phyloP scores from a whole-genome alignment of 2,329 filamentous ascomycete species.

The Cordyceps farinosa region DNA sequence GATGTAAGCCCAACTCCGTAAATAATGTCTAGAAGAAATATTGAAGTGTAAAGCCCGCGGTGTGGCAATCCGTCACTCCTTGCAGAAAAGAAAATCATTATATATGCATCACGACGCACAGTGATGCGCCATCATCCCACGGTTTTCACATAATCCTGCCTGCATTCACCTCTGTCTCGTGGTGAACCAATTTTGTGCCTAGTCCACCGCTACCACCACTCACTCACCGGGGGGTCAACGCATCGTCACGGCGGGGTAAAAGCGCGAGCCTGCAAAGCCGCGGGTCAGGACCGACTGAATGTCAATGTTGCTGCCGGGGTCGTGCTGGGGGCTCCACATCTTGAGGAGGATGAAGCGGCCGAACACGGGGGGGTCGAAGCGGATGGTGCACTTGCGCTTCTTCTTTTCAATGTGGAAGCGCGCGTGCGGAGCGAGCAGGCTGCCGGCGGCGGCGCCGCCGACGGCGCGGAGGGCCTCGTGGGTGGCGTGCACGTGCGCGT shows the following conservation, averaged over 20 bases:
- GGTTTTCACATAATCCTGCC: background rate
- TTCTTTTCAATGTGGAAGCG: constrained; percentile 79
- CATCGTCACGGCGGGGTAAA: constrained; percentile 68
- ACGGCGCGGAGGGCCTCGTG: constrained; percentile 56
- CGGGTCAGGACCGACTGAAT: constrained; percentile 81
- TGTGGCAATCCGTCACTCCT: background rate
- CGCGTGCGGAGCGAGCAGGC: constrained; percentile 67
- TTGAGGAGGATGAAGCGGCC: constrained; percentile 84
- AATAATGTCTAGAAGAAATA: background rate
- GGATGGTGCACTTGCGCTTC: constrained; percentile 81
- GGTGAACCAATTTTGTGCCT: too few species aligned
- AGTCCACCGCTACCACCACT: background rate
- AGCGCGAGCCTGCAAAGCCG: constrained; percentile 82
- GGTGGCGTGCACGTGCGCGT: constrained; percentile 50
- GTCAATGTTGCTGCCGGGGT: constrained; percentile 70
- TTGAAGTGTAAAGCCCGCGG: background rate
- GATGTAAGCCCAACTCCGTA: constrained; percentile 1
- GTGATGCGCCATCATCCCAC: background rate
- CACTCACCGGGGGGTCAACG: constrained; percentile 36
- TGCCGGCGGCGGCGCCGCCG: constrained; percentile 50
- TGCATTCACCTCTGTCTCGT: too few species aligned
- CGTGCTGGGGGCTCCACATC: constrained; percentile 76
- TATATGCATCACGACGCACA: background rate
- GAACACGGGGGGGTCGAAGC: constrained; percentile 77
- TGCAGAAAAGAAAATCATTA: background rate